Evolutionary conservation across 495 filamentous ascomycete genomes (phyloP).

Genomic region (Lasiosphaeria miniovina): DNA sequence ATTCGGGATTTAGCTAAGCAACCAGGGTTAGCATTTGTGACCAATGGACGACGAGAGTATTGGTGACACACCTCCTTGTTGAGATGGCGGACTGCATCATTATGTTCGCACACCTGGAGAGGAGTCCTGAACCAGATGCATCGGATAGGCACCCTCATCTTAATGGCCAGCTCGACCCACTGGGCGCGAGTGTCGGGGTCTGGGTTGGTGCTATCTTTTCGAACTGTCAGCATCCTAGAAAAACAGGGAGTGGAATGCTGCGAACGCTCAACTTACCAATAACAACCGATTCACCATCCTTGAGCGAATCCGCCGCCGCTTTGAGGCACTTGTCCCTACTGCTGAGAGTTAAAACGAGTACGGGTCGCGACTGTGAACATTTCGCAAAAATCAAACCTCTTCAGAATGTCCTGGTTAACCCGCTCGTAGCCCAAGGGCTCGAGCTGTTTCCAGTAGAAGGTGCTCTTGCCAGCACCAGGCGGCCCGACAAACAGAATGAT

Average conservation of each 20-base stretch:
- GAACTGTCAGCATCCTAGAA: background rate
- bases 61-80: constrained; percentile 50
- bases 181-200: constrained; percentile 67
- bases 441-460: constrained; percentile 78
- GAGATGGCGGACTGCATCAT: constrained; percentile 78
- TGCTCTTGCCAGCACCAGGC: constrained; percentile 86
- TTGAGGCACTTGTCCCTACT: constrained; percentile 75
- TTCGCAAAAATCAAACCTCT: constrained; percentile 51
- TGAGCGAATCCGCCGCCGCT: constrained; percentile 61
- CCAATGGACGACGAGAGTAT: constrained; percentile 5
- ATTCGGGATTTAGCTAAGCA: constrained; percentile 74
- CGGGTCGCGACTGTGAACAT: background rate
- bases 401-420: constrained; percentile 88
- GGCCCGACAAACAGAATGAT: constrained; percentile 83
- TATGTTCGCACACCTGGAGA: constrained; percentile 76
- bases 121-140: constrained; percentile 81
- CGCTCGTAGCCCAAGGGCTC: constrained; percentile 78
- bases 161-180: constrained; percentile 72
- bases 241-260: constrained; percentile 3
- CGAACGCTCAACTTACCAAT: constrained; percentile 47
- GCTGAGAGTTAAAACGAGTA: background rate
- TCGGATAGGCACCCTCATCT: constrained; percentile 70
- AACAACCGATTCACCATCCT: constrained; percentile 63
- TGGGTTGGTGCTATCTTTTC: constrained; percentile 87
- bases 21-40: background rate